phyloP scores from a whole-genome alignment of 768 basidiomycete genomes.

The Filobasidium floriforme region DNA sequence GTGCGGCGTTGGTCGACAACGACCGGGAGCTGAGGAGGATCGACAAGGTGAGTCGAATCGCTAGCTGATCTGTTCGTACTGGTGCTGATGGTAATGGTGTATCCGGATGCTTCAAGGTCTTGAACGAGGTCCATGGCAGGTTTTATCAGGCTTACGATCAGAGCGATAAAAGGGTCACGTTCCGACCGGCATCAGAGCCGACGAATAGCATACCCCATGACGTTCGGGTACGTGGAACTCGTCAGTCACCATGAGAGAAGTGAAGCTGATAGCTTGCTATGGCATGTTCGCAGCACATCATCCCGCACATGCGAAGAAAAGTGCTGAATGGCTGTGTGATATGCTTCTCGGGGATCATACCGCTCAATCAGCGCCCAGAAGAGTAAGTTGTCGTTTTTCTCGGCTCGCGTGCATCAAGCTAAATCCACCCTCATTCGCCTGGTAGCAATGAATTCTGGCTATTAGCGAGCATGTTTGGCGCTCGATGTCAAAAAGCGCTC shows the following conservation, averaged over 20 bases:
- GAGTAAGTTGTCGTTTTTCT: constrained; percentile 44
- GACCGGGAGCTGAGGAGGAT: constrained; percentile 74
- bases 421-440: constrained; percentile 53
- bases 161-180: constrained; percentile 19
- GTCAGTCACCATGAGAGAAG: neutral
- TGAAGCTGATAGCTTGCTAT: neutral
- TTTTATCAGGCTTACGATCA: constrained; percentile 61
- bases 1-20: constrained; percentile 74
- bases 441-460: constrained; percentile 52
- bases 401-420: neutral
- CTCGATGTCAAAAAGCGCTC: constrained; percentile 66
- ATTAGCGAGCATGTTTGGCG: constrained; percentile 74
- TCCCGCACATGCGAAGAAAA: constrained; percentile 66
- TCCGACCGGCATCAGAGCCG: constrained; percentile 22
- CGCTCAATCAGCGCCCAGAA: constrained; percentile 73
- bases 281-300: constrained; percentile 58
- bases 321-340: constrained; percentile 74
- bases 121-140: constrained; percentile 66
- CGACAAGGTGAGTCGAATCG: constrained; percentile 56
- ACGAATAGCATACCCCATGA: constrained; percentile 51
- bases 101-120: constrained; percentile 52
- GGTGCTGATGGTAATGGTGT: too few species aligned
- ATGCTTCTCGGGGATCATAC: constrained; percentile 90
- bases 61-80: neutral
- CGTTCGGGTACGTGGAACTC: constrained; percentile 57